These are phyloP conservation scores for Arthroderma uncinatum DNA, from an alignment of 2,329 filamentous ascomycete genomes.

Conservation along the genomic window DNA sequence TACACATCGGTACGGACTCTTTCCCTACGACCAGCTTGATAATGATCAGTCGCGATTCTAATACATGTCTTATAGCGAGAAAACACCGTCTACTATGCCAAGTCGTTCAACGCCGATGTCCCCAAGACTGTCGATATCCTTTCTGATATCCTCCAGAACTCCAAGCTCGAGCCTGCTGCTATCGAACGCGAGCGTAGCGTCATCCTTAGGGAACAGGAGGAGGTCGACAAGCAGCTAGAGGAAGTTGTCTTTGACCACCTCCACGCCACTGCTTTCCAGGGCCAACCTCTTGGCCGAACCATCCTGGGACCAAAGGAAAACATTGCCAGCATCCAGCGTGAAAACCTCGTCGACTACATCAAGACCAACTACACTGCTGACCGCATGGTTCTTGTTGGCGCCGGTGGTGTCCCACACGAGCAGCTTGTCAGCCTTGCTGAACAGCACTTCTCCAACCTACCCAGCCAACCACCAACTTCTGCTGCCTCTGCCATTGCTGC, in stretches of 20 bases:
- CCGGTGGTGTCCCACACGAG: constrained; percentile 86
- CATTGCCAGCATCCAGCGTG: constrained; percentile 87
- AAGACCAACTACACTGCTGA: constrained; percentile 99
- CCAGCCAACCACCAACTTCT: constrained; percentile 62
- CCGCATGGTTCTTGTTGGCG: constrained; percentile 96
- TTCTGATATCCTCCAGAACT: constrained; percentile 98
- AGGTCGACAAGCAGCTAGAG: constrained; percentile 99
- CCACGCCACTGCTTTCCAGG: constrained; percentile 94
- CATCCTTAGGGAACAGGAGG: constrained; percentile 95
- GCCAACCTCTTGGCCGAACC: constrained; percentile 90
- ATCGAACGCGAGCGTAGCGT: constrained; percentile 98
- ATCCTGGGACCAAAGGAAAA: constrained; percentile 97
- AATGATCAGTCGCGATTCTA: neutral
- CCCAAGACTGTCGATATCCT: constrained; percentile 96
- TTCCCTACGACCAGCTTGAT: constrained; percentile 11
- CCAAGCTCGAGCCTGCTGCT: constrained; percentile 83
- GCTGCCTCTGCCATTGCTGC: constrained; percentile 61
- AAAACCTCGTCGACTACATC: constrained; percentile 91
- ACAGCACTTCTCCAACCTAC: constrained; percentile 80
- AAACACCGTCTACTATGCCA: constrained; percentile 99
- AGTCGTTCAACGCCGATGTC: constrained; percentile 96
- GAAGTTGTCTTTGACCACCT: constrained; percentile 99
- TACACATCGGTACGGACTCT: constrained; percentile 78
- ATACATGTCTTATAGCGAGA: constrained; percentile 54
- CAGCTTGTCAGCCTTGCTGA: constrained; percentile 92